Evolutionary conservation across 1,284 basidiomycete species (phyloP), one percentile per base, ranked within the genome.

Genomic region (Garcileccinum viscosum): DNA sequence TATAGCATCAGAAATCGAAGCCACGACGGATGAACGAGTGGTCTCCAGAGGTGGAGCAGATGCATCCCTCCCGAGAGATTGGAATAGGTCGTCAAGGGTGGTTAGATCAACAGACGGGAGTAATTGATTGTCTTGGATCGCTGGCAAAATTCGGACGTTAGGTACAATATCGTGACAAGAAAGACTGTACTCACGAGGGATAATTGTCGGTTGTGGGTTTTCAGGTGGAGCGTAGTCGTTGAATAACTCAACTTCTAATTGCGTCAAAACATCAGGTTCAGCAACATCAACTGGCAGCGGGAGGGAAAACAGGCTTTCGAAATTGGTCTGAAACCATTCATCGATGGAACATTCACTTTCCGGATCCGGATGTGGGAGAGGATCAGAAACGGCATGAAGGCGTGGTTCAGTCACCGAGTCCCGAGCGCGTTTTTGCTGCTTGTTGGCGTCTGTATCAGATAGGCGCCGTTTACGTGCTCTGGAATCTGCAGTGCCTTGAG

Each of bases 191-290:
- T 63, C 44, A 67, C 70, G 4, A 53, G 53, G 32, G 27, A 8
- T 19, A 33, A 40, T 4, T 33, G 40, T 4, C 2, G 35, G 61
- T 24, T 63, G 67, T 15, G 9, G 15, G 19, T 56, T 14, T 40
- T 65, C 68, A 11, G 68, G 75, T 37, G 70, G 50, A 12, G 0
- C 27, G 14, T 77, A 76, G 15, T 70, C 64, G 5, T 62, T 65
- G n/a, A 77, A 78, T 7, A 78, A 33, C 5, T 79, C 68, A 0
- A 78, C 69, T 65, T 78, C 74, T 67, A 70, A 70, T 1, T 35
- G 67, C 3, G 67, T 15, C 3, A 63, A 69, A 2, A 32, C 32
- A 22, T 80, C 77, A 2, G 67, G 71, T 33, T 65, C 67, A 0
- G 17, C 22, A 3, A 69, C 66, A 33, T 71, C 69, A 1, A 1